phyloP scores from a whole-genome alignment of 2,329 filamentous ascomycete genomes.

The Mycocentrospora acerina region DNA sequence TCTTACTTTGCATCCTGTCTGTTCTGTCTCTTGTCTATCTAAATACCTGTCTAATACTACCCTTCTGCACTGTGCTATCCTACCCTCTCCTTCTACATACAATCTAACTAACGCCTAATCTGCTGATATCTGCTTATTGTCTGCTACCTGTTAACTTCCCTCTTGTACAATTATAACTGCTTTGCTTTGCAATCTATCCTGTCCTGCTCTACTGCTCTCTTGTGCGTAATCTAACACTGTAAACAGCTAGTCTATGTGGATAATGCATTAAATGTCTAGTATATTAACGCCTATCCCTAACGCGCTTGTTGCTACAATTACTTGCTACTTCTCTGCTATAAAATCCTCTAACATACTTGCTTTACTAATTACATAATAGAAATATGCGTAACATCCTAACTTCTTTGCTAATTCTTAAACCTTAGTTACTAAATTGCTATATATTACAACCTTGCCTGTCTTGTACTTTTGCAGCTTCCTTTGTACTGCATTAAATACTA shows the following conservation, averaged over 20 bases:
- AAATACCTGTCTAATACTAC: conserved; percentile 12
- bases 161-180: not conserved
- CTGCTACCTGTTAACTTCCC: not conserved
- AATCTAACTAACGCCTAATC: conserved; percentile 2
- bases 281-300: conserved; percentile 14
- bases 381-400: conserved; percentile 9
- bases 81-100: conserved; percentile 4
- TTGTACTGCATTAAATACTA: conserved; percentile 2
- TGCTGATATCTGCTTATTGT: conserved; percentile 2
- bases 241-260: not conserved
- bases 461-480: conserved; percentile 3
- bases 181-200: not conserved
- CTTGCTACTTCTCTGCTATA: conserved; percentile 2
- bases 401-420: conserved; percentile 8
- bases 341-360: conserved; percentile 9
- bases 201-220: not conserved
- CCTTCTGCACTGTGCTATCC: conserved; percentile 2
- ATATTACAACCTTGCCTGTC: conserved; percentile 7
- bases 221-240: not conserved
- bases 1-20: conserved; percentile 5
- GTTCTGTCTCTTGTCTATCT: conserved; percentile 4
- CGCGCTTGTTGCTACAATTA: conserved; percentile 14
- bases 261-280: not conserved
- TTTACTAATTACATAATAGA: conserved; percentile 5
- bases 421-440: conserved; percentile 4